Percentiles rank a stretch among this genome's conserved stretches.
These are phyloP conservation scores for Podospora tetraspora DNA, from an alignment of 495 filamentous ascomycete genomes.

Conservation along the genomic window DNA sequence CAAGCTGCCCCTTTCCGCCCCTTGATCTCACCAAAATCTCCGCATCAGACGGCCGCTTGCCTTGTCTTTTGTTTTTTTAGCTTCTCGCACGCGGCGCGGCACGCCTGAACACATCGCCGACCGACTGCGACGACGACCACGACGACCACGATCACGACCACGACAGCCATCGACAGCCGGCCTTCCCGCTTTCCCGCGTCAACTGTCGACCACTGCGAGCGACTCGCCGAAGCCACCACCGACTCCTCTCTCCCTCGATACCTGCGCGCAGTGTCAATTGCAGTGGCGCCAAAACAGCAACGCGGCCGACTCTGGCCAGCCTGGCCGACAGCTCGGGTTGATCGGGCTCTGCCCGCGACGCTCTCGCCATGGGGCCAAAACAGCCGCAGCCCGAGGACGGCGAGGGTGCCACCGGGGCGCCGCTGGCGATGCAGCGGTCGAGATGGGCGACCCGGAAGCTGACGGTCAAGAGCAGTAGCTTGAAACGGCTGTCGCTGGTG, in stretches of 20 bases:
- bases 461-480: constrained; percentile 62
- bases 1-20: not conserved
- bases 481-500: constrained; percentile 81
- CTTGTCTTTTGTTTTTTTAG: not conserved
- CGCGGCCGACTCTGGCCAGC: constrained; percentile 34
- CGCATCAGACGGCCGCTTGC: not conserved
- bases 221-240: not conserved
- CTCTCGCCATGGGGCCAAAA: constrained; percentile 40
- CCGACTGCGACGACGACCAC: constrained; percentile 2
- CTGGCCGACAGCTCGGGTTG: constrained; percentile 42
- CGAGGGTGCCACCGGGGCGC: constrained; percentile 28
- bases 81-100: constrained; percentile 2
- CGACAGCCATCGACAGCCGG: not conserved
- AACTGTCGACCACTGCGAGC: not conserved
- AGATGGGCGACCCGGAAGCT: constrained; percentile 92
- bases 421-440: constrained; percentile 56
- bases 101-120: not conserved
- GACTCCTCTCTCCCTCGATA: not conserved
- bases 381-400: constrained; percentile 43
- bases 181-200: not conserved
- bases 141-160: not conserved
- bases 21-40: not conserved
- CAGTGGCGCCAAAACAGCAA: constrained; percentile 24
- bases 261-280: constrained; percentile 5
- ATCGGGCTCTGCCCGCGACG: constrained; percentile 49